Evolutionary conservation across 257 asterid genomes (phyloP).

Genomic region (Paulownia fortunei): DNA sequence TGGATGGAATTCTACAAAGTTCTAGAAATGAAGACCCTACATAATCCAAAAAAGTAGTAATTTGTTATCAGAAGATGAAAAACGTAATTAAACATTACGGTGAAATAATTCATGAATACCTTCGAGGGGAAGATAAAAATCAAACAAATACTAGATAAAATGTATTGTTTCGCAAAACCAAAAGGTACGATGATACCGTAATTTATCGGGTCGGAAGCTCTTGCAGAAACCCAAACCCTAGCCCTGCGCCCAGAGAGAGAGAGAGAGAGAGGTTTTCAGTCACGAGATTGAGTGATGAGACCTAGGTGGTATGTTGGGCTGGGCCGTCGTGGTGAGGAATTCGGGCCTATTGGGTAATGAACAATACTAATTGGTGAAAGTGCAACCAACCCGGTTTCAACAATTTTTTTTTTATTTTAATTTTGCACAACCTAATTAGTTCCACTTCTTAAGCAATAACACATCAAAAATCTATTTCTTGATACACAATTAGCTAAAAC

Average conservation of each 20-base stretch:
- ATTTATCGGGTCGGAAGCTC: constrained; percentile 2
- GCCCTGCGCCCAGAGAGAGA: constrained; percentile 5
- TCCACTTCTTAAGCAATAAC: too few relatives aligned
- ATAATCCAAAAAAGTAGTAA: neutral
- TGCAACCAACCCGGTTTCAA: neutral
- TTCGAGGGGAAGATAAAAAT: neutral
- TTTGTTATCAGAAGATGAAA: neutral
- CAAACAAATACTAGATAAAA: neutral
- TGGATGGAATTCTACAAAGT: neutral
- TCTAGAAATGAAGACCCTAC: constrained; percentile 21
- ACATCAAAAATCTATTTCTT: too few relatives aligned
- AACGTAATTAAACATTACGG: neutral
- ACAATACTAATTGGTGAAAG: neutral
- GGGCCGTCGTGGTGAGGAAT: neutral
- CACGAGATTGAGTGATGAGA: constrained; percentile 6
- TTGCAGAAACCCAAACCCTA: constrained; percentile 24
- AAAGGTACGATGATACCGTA: neutral
- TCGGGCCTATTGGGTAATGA: neutral
- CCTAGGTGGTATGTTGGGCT: constrained; percentile 9
- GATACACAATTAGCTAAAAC: neutral
- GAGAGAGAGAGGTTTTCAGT: neutral
- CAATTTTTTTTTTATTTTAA: too few relatives aligned
- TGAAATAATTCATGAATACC: neutral
- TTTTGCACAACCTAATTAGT: too few relatives aligned
- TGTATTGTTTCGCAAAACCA: neutral